Conservation (phyloP, 179 eudicot species). For the Drosera spatulata region DNA sequence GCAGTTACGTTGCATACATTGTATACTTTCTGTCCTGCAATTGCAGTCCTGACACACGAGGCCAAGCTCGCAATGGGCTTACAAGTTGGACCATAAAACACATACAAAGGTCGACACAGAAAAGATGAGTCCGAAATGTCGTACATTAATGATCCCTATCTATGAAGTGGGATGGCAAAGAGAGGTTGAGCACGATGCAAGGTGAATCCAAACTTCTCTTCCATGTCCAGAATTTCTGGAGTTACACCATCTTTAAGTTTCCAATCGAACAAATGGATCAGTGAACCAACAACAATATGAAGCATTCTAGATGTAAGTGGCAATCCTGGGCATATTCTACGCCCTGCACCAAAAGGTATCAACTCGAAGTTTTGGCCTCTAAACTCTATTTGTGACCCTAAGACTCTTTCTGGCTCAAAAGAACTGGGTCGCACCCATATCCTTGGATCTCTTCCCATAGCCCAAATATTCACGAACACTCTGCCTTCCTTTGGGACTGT, state of each 20-base stretch:
- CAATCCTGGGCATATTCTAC: constrained; percentile 15
- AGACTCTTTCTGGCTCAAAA: constrained; percentile 25
- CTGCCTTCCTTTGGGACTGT: constrained; percentile 13
- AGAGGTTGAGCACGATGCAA: constrained; percentile 12
- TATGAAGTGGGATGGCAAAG: constrained; percentile 8
- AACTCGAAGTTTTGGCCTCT: constrained; percentile 15
- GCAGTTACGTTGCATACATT: too few relatives aligned
- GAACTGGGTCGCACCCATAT: constrained; percentile 10
- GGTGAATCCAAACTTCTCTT: too few relatives aligned
- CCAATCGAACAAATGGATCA: constrained; percentile 9
- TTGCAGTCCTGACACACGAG: too few relatives aligned
- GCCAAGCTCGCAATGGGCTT: too few relatives aligned
- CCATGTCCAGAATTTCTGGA: constrained; percentile 7
- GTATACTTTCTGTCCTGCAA: too few relatives aligned
- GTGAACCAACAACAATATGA: constrained; percentile 8
- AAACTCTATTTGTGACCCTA: constrained; percentile 8
- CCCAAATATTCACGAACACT: constrained; percentile 19
- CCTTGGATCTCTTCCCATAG: constrained; percentile 13
- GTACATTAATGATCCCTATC: too few relatives aligned
- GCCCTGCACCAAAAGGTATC: constrained; percentile 23
- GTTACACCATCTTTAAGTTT: constrained; percentile 11
- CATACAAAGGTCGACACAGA: too few relatives aligned
- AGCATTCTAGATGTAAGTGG: constrained; percentile 10
- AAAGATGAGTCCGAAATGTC: too few relatives aligned
- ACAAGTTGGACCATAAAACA: too few relatives aligned